These are phyloP conservation scores for Leccinum holopus DNA, from an alignment of 1,284 basidiomycete species.

Conservation along the genomic window DNA sequence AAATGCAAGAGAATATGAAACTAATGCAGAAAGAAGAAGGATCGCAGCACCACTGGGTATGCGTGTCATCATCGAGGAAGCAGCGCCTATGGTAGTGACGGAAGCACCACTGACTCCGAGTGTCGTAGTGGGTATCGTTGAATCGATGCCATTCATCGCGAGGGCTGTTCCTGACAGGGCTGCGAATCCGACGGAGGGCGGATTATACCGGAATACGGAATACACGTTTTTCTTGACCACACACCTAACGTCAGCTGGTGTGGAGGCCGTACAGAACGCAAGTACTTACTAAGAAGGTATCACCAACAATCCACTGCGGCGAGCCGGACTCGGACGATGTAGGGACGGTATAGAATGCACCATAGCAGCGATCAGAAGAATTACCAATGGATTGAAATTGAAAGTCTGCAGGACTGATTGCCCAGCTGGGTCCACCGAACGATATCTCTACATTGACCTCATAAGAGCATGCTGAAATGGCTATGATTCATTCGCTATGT, in stretches of 20 bases:
- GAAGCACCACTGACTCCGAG: constrained; percentile 20
- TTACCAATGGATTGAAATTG: constrained; percentile 15
- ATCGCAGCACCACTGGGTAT: not conserved
- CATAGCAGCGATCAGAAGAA: constrained; percentile 21
- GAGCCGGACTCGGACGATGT: not conserved
- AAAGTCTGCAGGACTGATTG: constrained; percentile 27
- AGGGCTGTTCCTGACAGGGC: constrained; percentile 28
- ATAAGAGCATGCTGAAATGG: constrained; percentile 40
- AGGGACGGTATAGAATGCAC: constrained; percentile 29
- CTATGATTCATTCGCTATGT: not conserved
- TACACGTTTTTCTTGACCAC: constrained; percentile 33
- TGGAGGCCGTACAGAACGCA: not conserved
- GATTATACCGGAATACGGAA: constrained; percentile 31
- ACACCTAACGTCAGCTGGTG: constrained; percentile 7
- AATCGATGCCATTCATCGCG: constrained; percentile 26
- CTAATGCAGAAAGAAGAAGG: constrained; percentile 11
- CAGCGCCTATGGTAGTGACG: constrained; percentile 14
- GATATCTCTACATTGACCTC: constrained; percentile 43
- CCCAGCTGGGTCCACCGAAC: constrained; percentile 50
- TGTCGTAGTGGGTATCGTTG: constrained; percentile 24
- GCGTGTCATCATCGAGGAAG: constrained; percentile 9
- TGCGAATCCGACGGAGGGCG: constrained; percentile 34
- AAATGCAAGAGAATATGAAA: constrained; percentile 12
- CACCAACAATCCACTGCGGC: constrained; percentile 32
- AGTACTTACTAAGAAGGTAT: constrained; percentile 27